phyloP scores from a whole-genome alignment of 2,329 filamentous ascomycete genomes.

The Hymenoscyphus fraxineus region DNA sequence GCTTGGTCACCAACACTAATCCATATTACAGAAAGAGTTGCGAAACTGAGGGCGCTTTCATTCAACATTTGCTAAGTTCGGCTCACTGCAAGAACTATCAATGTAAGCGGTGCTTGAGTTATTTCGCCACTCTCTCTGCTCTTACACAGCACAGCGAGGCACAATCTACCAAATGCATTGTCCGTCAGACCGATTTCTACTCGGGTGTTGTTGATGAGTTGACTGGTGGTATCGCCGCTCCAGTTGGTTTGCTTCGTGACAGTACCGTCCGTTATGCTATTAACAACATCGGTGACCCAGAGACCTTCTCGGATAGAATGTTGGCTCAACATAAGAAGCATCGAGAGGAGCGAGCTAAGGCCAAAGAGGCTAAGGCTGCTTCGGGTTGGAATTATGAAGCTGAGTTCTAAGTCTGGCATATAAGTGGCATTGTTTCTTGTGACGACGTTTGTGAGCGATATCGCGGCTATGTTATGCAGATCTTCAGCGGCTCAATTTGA shows the following conservation, averaged over 20 bases:
- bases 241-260: conserved; percentile 31
- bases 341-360: not conserved
- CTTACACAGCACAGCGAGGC: conserved; percentile 47
- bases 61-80: conserved; percentile 41
- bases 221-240: conserved; percentile 34
- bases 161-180: conserved; percentile 38
- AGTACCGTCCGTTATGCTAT: conserved; percentile 32
- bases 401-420: too few species aligned
- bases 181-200: conserved; percentile 41
- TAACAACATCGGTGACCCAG: not conserved
- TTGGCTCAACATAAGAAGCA: not conserved
- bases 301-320: not conserved
- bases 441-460: too few species aligned
- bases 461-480: too few species aligned
- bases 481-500: too few species aligned
- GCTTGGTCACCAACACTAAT: not conserved
- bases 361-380: not conserved
- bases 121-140: conserved; percentile 40
- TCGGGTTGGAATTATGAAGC: too few species aligned
- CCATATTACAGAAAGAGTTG: conserved; percentile 9
- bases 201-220: conserved; percentile 38
- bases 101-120: conserved; percentile 44
- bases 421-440: too few species aligned
- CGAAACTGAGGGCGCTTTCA: conserved; percentile 9
- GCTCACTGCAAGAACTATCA: conserved; percentile 37